Percentiles rank a stretch among this genome's conserved stretches.
Evolutionary conservation across 345 rosid species (phyloP).

Genomic region (Syzygium aqueum): DNA sequence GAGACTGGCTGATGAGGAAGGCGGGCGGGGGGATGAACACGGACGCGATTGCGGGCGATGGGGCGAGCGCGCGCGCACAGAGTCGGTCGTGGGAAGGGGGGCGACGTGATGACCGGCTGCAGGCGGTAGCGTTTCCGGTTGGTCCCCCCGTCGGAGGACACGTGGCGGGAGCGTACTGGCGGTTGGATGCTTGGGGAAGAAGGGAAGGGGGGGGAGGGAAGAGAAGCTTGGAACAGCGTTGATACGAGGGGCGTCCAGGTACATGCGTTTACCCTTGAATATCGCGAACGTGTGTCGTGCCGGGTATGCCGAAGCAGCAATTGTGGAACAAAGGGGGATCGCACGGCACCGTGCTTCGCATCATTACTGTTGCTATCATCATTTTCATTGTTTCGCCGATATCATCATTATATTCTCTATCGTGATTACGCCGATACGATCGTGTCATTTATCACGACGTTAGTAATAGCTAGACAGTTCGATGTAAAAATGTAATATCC

Average conservation of each 20-base stretch:
- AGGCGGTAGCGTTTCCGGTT: neutral
- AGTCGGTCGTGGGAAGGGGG: neutral
- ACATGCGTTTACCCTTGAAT: constrained; percentile 4
- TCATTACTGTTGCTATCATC: fast-evolving
- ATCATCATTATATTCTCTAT: too few relatives aligned
- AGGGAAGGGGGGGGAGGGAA: too few relatives aligned
- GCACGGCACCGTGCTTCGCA: too few relatives aligned
- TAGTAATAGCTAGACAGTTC: neutral
- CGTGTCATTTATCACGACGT: neutral
- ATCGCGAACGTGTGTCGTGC: neutral
- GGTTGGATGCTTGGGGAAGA: neutral
- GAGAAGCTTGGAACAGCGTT: neutral
- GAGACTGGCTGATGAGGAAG: neutral
- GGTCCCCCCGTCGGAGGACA: neutral
- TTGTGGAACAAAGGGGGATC: neutral
- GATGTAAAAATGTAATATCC: neutral
- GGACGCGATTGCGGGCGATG: constrained; percentile 2
- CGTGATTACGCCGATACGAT: fast-evolving
- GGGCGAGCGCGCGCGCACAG: neutral
- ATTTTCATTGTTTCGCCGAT: fast-evolving
- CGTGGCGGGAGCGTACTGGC: constrained; percentile 2
- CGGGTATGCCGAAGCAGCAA: neutral
- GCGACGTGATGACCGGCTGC: constrained; percentile 3
- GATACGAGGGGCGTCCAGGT: constrained; percentile 2
- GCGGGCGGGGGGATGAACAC: constrained; percentile 14